A percentile compares a stretch with the other conserved stretches of the same genome.
These are phyloP conservation scores for Yamadazyma takamatsuzukensis DNA, from an alignment of 805 yeast genomes.

Conservation along the genomic window DNA sequence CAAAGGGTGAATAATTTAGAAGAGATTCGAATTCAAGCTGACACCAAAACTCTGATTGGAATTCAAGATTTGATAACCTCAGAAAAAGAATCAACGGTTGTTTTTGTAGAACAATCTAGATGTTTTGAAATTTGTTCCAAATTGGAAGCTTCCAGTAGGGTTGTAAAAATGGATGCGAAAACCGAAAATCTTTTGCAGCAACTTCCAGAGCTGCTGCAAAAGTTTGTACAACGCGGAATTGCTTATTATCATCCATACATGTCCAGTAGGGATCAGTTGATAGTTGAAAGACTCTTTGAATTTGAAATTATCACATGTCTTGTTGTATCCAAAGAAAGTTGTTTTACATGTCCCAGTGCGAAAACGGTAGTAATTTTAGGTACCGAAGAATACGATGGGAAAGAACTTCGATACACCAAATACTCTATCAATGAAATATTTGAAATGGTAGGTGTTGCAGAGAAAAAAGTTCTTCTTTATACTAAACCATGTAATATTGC, in stretches of 20 bases:
- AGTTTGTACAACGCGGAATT: slow-evolving; percentile 53
- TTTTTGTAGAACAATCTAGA: slow-evolving; percentile 9
- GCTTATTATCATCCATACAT: slow-evolving; percentile 61
- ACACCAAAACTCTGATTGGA: slow-evolving; percentile 43
- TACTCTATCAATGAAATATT: slow-evolving; percentile 61
- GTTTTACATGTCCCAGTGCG: slow-evolving; percentile 45
- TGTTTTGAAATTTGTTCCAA: slow-evolving; percentile 1
- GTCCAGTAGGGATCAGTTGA: slow-evolving; percentile 48
- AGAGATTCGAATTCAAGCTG: slow-evolving; percentile 52
- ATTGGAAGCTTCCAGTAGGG: slow-evolving; percentile 4
- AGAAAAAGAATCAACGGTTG: slow-evolving; percentile 20
- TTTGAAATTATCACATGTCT: slow-evolving; percentile 52
- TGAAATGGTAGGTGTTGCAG: slow-evolving; percentile 56
- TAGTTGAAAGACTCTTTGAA: slow-evolving; percentile 51
- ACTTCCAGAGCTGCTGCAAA: too few species aligned
- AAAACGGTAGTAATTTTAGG: slow-evolving; percentile 61
- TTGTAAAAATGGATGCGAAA: slow-evolving; percentile 47
- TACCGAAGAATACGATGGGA: slow-evolving; percentile 69
- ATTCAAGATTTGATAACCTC: slow-evolving; percentile 46
- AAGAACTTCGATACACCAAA: slow-evolving; percentile 65
- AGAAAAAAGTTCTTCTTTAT: slow-evolving; percentile 45
- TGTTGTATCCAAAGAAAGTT: slow-evolving; percentile 58
- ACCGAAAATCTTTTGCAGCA: slow-evolving; percentile 42
- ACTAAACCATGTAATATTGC: slow-evolving; percentile 50
- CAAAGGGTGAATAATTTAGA: slow-evolving; percentile 56